Evolutionary conservation across 2,329 filamentous ascomycete species (phyloP), one percentile per base, ranked within the genome.

Genomic region (Aphanocladium album): DNA sequence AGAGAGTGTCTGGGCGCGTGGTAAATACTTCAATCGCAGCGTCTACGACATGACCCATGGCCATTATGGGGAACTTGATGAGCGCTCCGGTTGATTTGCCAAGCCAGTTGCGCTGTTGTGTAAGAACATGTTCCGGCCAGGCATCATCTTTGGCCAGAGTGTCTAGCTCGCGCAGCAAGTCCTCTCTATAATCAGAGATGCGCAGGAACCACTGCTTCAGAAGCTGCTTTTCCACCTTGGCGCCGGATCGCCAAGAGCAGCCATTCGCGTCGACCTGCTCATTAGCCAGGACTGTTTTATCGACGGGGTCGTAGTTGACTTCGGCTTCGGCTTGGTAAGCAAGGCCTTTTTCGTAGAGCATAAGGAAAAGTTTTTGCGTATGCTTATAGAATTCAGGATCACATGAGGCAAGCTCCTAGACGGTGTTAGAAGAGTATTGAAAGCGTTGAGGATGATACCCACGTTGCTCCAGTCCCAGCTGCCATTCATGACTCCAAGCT

Each of bases 241-340:
- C 91, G 11, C 91, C 91, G 1, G 90, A 95, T 60, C 91, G 84
- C 92, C 92, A 96, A 2, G 91, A 96, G 67, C 80, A 85, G 35
- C 92, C 92, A 69, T 91, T 88, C 54, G 89, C 82, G 71, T 96
- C 90, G n/a, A 96, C 91, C 75, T 96, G 92, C 74, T 96, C 92
- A 71, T 96, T 96, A 12, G 92, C 92, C 62, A 96, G 79, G 17
- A 96, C 92, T 0, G 92, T 96, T 71, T 89, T 88, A 71, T 96
- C 92, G 30, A 96, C 83, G 1, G 92, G 92, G 66, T 96, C 92
- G 76, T 90, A 96, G 74, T 96, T 96, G 67, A 96, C 92, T 64
- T 92, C 76, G 21, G 91, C 90, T 67, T 95, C 88, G 37, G 86
- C 86, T 70, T 92, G 91, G 72, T 95, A 95, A 57, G 91, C 92